Conservation (phyloP, 2,329 filamentous ascomycete genomes). For the Ilyonectria mors-panacis region DNA sequence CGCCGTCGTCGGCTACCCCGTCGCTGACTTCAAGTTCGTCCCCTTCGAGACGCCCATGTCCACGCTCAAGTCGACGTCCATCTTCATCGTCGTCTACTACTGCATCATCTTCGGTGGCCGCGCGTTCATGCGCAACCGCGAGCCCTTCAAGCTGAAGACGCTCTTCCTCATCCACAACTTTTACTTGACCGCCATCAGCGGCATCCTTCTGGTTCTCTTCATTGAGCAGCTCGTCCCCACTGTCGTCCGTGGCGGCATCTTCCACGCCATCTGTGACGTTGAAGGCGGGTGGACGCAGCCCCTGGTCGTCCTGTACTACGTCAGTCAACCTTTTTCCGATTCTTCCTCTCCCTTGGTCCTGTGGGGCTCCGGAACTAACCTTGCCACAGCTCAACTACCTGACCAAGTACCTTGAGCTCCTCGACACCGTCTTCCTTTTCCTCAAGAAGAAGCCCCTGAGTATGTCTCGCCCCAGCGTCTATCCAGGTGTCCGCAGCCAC, state of each 20-base stretch:
- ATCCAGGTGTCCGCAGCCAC: slow-evolving; percentile 30
- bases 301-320: slow-evolving; percentile 96
- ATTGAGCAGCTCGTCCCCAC: slow-evolving; percentile 92
- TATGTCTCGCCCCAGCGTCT: slow-evolving; percentile 39
- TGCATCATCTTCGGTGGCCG: slow-evolving; percentile 92
- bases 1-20: slow-evolving; percentile 82
- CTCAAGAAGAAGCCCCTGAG: slow-evolving; percentile 99
- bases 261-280: slow-evolving; percentile 86
- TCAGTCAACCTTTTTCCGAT: slow-evolving; percentile 63
- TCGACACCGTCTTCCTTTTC: slow-evolving; percentile 97
- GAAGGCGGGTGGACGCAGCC: slow-evolving; percentile 94
- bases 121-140: slow-evolving; percentile 90
- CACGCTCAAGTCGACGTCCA: slow-evolving; percentile 85
- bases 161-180: slow-evolving; percentile 98
- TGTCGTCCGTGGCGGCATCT: slow-evolving; percentile 84
- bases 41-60: slow-evolving; percentile 90
- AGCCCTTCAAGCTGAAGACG: slow-evolving; percentile 87
- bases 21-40: slow-evolving; percentile 88
- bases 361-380: slow-evolving; percentile 34
- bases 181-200: slow-evolving; percentile 89
- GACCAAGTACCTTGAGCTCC: slow-evolving; percentile 95
- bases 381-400: slow-evolving; percentile 88
- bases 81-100: slow-evolving; percentile 92
- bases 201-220: slow-evolving; percentile 84
- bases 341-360: slow-evolving; percentile 1